Percentiles rank a stretch among this genome's conserved stretches.
Evolutionary conservation across 768 basidiomycete genomes (phyloP).

Genomic region (Podaxis sp.): DNA sequence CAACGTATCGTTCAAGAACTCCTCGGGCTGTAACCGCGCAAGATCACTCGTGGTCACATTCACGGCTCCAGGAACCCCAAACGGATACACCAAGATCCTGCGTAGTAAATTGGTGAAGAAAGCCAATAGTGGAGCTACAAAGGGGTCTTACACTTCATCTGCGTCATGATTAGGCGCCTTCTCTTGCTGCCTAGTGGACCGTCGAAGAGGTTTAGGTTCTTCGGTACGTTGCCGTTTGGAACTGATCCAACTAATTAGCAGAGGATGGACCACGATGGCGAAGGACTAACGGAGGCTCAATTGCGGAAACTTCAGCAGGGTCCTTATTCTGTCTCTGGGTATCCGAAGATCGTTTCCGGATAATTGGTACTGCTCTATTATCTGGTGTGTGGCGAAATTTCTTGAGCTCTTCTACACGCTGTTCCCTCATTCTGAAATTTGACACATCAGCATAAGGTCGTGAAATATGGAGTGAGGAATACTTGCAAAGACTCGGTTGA

Average conservation of each 20-base stretch:
- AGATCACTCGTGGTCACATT: conserved; percentile 82
- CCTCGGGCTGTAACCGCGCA: conserved; percentile 68
- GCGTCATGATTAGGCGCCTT: conserved; percentile 36
- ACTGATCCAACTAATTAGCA: not conserved
- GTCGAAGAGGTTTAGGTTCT: conserved; percentile 37
- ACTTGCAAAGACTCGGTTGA: not conserved
- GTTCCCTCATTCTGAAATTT: not conserved
- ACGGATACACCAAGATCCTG: conserved; percentile 80
- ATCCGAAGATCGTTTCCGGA: not conserved
- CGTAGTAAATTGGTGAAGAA: conserved; percentile 4
- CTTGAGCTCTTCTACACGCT: not conserved
- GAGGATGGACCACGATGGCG: not conserved
- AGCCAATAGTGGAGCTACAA: not conserved
- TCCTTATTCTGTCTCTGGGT: not conserved
- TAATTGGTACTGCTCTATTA: not conserved
- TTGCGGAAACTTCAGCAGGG: not conserved
- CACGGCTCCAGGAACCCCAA: conserved; percentile 67
- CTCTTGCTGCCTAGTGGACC: conserved; percentile 23
- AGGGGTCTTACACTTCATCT: conserved; percentile 58
- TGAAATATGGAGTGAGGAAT: not conserved
- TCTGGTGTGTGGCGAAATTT: not conserved
- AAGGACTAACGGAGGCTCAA: conserved; percentile 9
- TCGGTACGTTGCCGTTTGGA: conserved; percentile 11
- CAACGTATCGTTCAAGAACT: conserved; percentile 94
- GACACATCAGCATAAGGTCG: not conserved